These are phyloP conservation scores for Tylopilus sp. DNA, from an alignment of 768 basidiomycete species.

Conservation along the genomic window DNA sequence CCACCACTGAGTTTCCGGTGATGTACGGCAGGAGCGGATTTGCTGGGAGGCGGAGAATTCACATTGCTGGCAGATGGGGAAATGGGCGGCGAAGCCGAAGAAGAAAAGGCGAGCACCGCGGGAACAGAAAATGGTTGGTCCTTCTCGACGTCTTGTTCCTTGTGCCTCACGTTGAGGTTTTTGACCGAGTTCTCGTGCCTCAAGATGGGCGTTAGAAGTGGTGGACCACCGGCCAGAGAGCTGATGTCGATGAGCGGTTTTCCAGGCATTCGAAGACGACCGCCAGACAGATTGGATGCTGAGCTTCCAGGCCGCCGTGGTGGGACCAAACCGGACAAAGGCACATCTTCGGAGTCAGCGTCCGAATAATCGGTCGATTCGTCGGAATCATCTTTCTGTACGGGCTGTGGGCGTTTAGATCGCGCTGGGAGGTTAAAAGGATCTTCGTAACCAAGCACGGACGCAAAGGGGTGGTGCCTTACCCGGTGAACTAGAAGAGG, in stretches of 20 bases:
- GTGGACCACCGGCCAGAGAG: constrained; percentile 34
- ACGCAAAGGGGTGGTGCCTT: constrained; percentile 13
- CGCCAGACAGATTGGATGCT: constrained; percentile 31
- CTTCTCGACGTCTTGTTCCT: constrained; percentile 20
- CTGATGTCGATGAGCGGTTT: constrained; percentile 44
- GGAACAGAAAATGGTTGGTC: constrained; percentile 32
- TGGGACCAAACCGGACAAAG: constrained; percentile 57
- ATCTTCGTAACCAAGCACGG: background rate
- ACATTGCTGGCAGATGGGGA: constrained; percentile 14
- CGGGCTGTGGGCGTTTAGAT: background rate
- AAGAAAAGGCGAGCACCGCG: constrained; percentile 19
- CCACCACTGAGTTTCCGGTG: constrained; percentile 21
- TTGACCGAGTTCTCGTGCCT: constrained; percentile 29
- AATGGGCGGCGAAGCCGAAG: constrained; percentile 18
- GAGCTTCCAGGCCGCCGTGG: constrained; percentile 70
- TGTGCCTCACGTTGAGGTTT: constrained; percentile 14
- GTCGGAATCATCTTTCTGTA: constrained; percentile 15
- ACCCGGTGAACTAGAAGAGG: constrained; percentile 28
- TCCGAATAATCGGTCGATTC: constrained; percentile 32
- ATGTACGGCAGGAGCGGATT: constrained; percentile 1
- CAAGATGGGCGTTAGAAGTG: constrained; percentile 28
- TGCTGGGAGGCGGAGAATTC: background rate
- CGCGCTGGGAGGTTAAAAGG: constrained; percentile 2
- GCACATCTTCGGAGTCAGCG: constrained; percentile 55
- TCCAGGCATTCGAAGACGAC: constrained; percentile 30